These are phyloP conservation scores for Aspergillus novoparasiticus DNA, from an alignment of 2,329 filamentous ascomycete genomes.

Conservation along the genomic window DNA sequence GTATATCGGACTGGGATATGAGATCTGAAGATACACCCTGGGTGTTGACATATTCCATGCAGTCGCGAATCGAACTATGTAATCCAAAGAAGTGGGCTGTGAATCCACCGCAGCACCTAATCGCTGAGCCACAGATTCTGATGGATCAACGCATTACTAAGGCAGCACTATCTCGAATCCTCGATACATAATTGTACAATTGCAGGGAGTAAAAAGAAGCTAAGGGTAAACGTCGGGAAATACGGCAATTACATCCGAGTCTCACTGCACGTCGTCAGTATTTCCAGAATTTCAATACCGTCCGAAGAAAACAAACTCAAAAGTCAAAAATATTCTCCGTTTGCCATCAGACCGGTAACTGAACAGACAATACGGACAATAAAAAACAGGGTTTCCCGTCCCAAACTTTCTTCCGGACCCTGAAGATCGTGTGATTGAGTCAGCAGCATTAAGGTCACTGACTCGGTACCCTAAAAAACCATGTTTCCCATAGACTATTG, in stretches of 20 bases:
- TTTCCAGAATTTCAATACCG: not conserved
- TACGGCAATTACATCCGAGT: not conserved
- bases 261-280: not conserved
- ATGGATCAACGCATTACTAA: not conserved
- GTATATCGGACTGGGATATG: not conserved
- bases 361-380: not conserved
- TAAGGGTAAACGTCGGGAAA: not conserved
- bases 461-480: not conserved
- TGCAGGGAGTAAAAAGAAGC: not conserved
- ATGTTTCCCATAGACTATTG: not conserved
- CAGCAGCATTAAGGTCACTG: not conserved
- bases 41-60: not conserved
- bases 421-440: slow-evolving; percentile 12
- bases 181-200: no score
- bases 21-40: not conserved
- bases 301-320: not conserved
- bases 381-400: slow-evolving; percentile 5
- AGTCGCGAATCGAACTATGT: not conserved
- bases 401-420: slow-evolving; percentile 15
- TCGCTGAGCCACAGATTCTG: slow-evolving; percentile 1
- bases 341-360: not conserved
- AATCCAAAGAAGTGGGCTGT: not conserved
- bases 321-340: slow-evolving; percentile 6
- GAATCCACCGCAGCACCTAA: not conserved
- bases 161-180: not conserved